Base-by-base conservation (phyloP, 2,329 filamentous ascomycete species). In the Fusarium zealandicum region DNA sequence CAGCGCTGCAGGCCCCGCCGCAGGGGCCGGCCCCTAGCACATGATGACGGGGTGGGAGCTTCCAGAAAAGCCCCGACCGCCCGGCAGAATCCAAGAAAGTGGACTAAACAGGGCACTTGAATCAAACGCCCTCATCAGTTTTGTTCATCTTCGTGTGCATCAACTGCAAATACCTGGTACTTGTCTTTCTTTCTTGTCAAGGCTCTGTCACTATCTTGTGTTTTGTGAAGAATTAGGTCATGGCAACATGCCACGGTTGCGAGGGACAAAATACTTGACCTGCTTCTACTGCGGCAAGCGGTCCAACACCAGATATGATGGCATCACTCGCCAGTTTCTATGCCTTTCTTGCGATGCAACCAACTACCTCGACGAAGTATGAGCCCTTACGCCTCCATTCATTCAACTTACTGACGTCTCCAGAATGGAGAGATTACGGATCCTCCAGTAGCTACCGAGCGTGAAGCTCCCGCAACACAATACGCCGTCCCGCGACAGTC, bases 351-450 rank as follows among this genome's bases (percentile, higher is more conserved):
- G 95, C 78, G 90, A 95, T 67, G 90, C 93, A 14, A 86, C 88
- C 54, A 99, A 98, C 74, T 90, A 91, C 76, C 80, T 97, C 27
- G 95, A 99, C 71, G 82, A 93, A 78, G 92, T 95, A 76, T 17
- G 57, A 22, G 35, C 17, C 0, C 0, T 2, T 7, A 1, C 1
- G 1, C 1, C 5, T 3, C 3, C 2, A 4, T 13, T 13, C 8
- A 13, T 12, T 18, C 10, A 25, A n/a, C 4, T 25, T 27, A 18
- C 55, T 67, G 40, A 66, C 39, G 4, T 1, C 11, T 9, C 54
- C 3, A 95, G 90, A 85, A 91, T 71, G 93, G 93, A 68, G 87
- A 96, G 43, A 95, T 98, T 62, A 89, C 90, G 50, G 93, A 99
- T 73, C 91, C 93, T 20, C 92, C 91, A 3, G 80, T 87, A 18